phyloP scores from a whole-genome alignment of 2,329 filamentous ascomycete species.

The Xylariaceae sp. region DNA sequence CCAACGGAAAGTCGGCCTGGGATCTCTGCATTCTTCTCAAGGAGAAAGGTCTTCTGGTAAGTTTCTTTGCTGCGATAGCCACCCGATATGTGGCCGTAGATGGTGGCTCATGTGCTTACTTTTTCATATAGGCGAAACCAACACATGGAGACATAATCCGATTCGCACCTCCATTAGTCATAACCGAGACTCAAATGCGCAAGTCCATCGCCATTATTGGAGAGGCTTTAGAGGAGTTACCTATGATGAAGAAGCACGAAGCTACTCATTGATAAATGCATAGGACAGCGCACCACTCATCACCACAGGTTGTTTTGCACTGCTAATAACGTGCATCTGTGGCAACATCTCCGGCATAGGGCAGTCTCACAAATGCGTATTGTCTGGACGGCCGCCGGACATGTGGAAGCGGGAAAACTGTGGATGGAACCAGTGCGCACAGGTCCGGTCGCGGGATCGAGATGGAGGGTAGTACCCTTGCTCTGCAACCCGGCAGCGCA shows the following conservation, averaged over 20 bases:
- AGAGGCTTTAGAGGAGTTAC: constrained; percentile 77
- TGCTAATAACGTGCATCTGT: constrained; percentile 9
- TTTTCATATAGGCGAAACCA: constrained; percentile 73
- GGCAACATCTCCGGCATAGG: constrained; percentile 10
- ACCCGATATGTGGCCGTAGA: constrained; percentile 10
- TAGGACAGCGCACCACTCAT: constrained; percentile 1
- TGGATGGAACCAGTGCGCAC: constrained; percentile 24
- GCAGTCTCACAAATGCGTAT: constrained; percentile 13
- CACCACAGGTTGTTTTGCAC: constrained; percentile 15
- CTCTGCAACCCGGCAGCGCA: constrained; percentile 19
- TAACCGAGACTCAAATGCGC: constrained; percentile 80
- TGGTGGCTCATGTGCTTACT: constrained; percentile 25
- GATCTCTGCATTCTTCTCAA: constrained; percentile 95
- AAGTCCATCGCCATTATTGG: constrained; percentile 75
- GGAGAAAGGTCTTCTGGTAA: constrained; percentile 86
- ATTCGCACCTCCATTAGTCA: constrained; percentile 92
- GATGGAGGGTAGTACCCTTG: constrained; percentile 18
- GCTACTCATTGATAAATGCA: constrained; percentile 24
- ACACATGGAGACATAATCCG: constrained; percentile 98
- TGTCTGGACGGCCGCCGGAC: constrained; percentile 19
- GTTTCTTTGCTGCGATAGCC: constrained; percentile 32
- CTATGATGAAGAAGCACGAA: constrained; percentile 51
- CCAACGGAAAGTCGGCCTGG: constrained; percentile 85
- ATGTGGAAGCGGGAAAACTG: constrained; percentile 24
- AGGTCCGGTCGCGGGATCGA: constrained; percentile 16